A percentile compares a stretch with the other conserved stretches of the same genome.
Evolutionary conservation across 305 asterid species (phyloP).

Genomic region (Fraxinus dipetala): DNA sequence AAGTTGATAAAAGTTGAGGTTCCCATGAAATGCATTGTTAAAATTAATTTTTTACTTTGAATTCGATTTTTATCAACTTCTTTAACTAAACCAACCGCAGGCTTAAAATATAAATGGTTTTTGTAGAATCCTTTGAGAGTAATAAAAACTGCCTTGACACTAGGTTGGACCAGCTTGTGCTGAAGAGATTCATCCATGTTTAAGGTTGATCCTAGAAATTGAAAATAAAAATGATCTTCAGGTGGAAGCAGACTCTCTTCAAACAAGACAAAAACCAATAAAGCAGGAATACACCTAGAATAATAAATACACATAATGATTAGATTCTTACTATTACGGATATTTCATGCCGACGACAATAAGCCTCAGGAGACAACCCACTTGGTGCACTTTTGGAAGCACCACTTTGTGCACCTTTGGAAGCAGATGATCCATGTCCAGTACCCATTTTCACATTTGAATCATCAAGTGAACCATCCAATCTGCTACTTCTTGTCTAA

Average conservation of each 20-base stretch:
- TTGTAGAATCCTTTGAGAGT: background rate
- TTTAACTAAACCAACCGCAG: background rate
- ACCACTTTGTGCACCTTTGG: conserved; percentile 34
- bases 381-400: conserved; percentile 46
- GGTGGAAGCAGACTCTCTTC: conserved; percentile 1
- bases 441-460: conserved; percentile 35
- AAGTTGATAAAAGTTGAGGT: background rate
- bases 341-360: conserved; percentile 79
- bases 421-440: conserved; percentile 36
- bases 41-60: background rate
- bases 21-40: background rate
- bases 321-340: conserved; percentile 65
- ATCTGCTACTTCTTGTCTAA: conserved; percentile 42
- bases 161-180: background rate
- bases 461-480: conserved; percentile 41
- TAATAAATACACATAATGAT: conserved; percentile 7
- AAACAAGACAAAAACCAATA: background rate
- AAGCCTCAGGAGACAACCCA: conserved; percentile 60
- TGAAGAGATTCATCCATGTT: background rate
- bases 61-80: background rate
- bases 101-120: background rate
- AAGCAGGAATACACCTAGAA: background rate
- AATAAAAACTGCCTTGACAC: background rate
- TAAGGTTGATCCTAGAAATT: background rate
- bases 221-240: background rate